Percentiles rank a stretch among this genome's conserved stretches.
These are phyloP conservation scores for Skeletonema potamos DNA, from an alignment of 108 stramenopile genomes.

Conservation along the genomic window DNA sequence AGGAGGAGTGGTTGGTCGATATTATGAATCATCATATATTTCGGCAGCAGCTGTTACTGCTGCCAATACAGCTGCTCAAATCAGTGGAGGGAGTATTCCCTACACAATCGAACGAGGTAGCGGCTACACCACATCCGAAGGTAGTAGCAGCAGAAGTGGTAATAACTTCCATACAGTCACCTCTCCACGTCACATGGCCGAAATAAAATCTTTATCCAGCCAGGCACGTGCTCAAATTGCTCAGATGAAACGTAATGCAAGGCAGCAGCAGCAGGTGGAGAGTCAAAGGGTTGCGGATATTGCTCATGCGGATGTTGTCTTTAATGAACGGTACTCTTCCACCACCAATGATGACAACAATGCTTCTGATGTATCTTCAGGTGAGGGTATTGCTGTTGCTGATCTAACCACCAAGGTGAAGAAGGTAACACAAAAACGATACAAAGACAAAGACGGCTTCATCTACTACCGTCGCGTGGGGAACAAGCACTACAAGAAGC, in stretches of 20 bases:
- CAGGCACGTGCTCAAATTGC: neutral
- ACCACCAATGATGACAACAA: neutral
- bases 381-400: neutral
- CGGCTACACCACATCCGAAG: no score
- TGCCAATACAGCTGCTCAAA: neutral
- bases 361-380: neutral
- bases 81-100: neutral
- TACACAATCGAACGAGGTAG: no score
- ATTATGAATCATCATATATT: no score
- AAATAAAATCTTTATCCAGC: neutral
- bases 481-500: neutral
- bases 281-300: neutral
- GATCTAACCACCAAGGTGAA: neutral
- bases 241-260: neutral
- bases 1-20: neutral
- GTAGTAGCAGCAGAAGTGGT: no score
- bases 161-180: no score
- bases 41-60: neutral
- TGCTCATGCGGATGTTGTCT: neutral
- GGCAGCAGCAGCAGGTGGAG: neutral
- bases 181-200: neutral
- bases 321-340: neutral
- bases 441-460: slow-evolving; percentile 2
- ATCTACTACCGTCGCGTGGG: neutral
- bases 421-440: neutral